Percentiles rank a stretch among this genome's conserved stretches.
These are phyloP conservation scores for Heliophila coronopifolia DNA, from an alignment of 441 rosid species.

Conservation along the genomic window DNA sequence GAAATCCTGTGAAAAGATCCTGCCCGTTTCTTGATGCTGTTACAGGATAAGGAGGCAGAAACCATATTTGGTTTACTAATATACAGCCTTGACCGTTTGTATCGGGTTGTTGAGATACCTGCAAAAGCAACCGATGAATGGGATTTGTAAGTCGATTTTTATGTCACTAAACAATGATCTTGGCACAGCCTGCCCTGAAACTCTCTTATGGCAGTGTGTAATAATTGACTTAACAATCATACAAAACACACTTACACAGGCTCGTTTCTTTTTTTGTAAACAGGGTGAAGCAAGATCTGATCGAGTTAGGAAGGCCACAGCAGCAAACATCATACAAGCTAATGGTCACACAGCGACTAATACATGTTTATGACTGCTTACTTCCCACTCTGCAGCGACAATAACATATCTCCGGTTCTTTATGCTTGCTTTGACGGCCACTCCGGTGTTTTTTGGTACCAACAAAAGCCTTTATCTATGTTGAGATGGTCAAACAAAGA, in stretches of 20 bases:
- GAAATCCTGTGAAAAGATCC: neutral
- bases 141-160: slow-evolving; percentile 50
- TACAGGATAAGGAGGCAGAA: slow-evolving; percentile 72
- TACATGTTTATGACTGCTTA: slow-evolving; percentile 63
- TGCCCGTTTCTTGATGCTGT: slow-evolving; percentile 19
- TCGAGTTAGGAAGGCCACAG: slow-evolving; percentile 65
- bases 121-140: slow-evolving; percentile 84
- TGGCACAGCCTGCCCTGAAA: neutral
- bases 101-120: slow-evolving; percentile 61
- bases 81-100: slow-evolving; percentile 67
- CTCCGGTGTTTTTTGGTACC: neutral
- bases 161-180: neutral
- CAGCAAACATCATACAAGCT: slow-evolving; percentile 62
- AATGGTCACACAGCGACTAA: slow-evolving; percentile 58
- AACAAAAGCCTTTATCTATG: neutral
- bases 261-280: neutral
- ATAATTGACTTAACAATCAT: neutral
- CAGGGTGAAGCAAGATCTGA: slow-evolving; percentile 80
- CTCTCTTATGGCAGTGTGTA: neutral
- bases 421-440: neutral
- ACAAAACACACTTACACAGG: neutral
- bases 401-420: slow-evolving; percentile 21
- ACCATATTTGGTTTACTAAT: slow-evolving; percentile 74
- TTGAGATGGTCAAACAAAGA: slow-evolving; percentile 7
- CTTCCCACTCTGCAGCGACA: slow-evolving; percentile 52